Evolutionary conservation across 2,329 filamentous ascomycete species (phyloP), one percentile per base, ranked within the genome.

Genomic region (Fusarium neocosmosporiellum): DNA sequence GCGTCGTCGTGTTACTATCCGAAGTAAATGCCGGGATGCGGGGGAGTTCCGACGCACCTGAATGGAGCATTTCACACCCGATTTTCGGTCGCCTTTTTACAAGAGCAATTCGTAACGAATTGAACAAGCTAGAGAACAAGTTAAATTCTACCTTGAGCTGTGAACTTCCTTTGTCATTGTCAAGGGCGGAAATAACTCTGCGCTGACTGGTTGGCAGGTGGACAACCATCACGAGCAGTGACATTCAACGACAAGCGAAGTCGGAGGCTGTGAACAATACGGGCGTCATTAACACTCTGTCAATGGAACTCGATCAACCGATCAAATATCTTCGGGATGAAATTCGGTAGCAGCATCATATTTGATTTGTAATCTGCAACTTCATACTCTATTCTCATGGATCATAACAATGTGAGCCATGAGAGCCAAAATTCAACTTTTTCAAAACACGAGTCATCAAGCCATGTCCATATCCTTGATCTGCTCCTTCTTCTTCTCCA

Each of bases 21-120:
- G 71, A 74, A 58, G 54, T 37, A 73, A 73, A 74, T 73, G 71
- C 71, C 71, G 71, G 67, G 39, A 50, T 73, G 71, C 71, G 71
- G 71, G 59, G 71, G 71, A 61, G 34, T 39, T 46, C 59, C 22
- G 59, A 71, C 59, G 63, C 70, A 60, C 34, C 46, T 73, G 2
- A 41, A 73, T 65, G 59, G 67, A 64, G 66, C n/a, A 24, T 33
- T 59, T 59, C 22, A 55, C 10, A 9, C 37, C n/a, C 18, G 37
- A 39, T 43, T 50, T 20, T 34, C 10, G 59, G 31, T 29, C 31
- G 13, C 24, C 14, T 10, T 31, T 53, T n/a, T 36, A 29, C 36
- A 11, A 11, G 24, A 27, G 55, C 36, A 41, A 41, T 59, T 41
- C 27, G 36, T 41, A 37, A 57, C 54, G 34, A 22, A 41, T 29